phyloP scores from a whole-genome alignment of 805 yeast genomes.

The Ogataea sp. region DNA sequence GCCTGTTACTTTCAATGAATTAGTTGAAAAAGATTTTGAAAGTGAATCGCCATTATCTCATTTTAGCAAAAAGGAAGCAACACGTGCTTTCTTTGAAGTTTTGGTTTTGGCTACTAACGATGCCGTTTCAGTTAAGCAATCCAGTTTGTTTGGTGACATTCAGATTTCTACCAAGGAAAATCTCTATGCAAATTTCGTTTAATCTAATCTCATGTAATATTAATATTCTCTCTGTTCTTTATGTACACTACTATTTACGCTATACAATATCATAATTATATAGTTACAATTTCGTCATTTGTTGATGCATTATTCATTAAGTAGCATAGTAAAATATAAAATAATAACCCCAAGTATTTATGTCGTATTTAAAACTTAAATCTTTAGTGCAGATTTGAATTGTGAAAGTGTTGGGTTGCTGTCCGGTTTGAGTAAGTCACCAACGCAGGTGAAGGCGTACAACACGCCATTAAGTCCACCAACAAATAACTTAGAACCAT shows the following conservation, averaged over 20 bases:
- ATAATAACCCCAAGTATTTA: too few relatives aligned
- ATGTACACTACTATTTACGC: too few relatives aligned
- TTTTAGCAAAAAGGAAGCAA: constrained; percentile 48
- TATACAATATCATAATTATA: not conserved
- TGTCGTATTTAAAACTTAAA: not conserved
- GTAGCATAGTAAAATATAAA: too few relatives aligned
- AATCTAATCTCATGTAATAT: constrained; percentile 1
- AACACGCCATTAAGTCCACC: constrained; percentile 20
- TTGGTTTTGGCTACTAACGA: constrained; percentile 75
- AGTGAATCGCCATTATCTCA: constrained; percentile 26
- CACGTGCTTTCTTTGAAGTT: constrained; percentile 72
- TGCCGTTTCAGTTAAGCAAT: constrained; percentile 57
- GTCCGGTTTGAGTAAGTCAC: not conserved
- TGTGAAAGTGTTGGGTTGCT: not conserved
- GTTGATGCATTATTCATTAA: not conserved
- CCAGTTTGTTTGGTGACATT: constrained; percentile 52
- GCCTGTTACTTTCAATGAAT: constrained; percentile 24
- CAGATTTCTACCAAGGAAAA: constrained; percentile 24
- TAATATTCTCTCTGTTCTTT: not conserved
- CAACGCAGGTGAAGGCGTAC: constrained; percentile 4
- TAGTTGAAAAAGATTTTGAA: constrained; percentile 31
- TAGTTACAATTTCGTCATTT: not conserved
- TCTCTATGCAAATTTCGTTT: constrained; percentile 11
- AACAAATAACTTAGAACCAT: constrained; percentile 5
- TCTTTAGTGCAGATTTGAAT: not conserved